Evolutionary conservation across 2,329 filamentous ascomycete species (phyloP), one percentile per base, ranked within the genome.

Genomic region (Calycina herbarum): DNA sequence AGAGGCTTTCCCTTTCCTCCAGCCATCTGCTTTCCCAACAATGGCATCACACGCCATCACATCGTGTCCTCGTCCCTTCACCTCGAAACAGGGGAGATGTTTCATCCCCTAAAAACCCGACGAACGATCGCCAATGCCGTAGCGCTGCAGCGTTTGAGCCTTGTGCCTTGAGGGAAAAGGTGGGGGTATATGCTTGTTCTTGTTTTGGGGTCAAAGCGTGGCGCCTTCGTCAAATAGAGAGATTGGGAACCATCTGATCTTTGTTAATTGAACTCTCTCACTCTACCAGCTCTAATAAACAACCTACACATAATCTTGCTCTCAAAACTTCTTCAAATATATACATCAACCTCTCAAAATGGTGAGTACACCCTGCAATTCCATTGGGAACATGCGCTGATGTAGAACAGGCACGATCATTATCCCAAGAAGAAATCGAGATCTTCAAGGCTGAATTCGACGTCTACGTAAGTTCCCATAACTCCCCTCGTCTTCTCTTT

Each of bases 391-490:
- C 11, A 29, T 5, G 59, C 15, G 40, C 59, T 61, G 42, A 61
- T 35, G 27, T 5, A 11, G 8, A 11, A 24, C 31, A 64, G 62
- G 62, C 57, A 7, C 27, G 57, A 54, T 51, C 57, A 48, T 40
- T 71, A 13, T 68, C 67, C 7, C 57, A 67, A 64, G 71, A 72
- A 48, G 71, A 73, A 59, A 66, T 73, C 35, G 42, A 63, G 54
- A 71, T 73, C 15, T 63, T 71, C 29, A 71, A 71, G 66, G 64
- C 71, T 62, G 68, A 68, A 15, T 73, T 73, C 60, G 71, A 72
- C 48, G 63, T 69, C 68, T 73, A 72, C 64, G 71, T 71, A 58
- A 65, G 70, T 66, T 1, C 45, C 5, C n/a, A 17, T 24, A 6
- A 10, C 35, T 8, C 35, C 4, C 10, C 13, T 38, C 35, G 3